Conservation (phyloP, 306 rosid species). For the Cucurbita pepo region DNA sequence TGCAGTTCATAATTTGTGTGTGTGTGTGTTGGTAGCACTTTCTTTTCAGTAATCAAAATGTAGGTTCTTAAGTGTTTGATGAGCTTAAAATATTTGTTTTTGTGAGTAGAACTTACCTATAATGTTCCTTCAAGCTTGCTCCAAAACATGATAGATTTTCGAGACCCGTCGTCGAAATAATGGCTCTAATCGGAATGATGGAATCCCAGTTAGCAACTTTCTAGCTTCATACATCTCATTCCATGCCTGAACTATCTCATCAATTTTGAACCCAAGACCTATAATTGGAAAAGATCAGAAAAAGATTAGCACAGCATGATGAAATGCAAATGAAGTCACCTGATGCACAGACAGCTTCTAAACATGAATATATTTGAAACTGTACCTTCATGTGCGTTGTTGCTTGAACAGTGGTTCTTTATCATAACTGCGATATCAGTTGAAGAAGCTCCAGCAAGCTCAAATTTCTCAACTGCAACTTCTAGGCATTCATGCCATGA, state of each 20-base stretch:
- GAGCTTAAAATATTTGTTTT: background rate
- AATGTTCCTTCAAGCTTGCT: conserved; percentile 25
- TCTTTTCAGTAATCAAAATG: background rate
- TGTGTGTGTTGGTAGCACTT: no score
- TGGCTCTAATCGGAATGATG: conserved; percentile 71
- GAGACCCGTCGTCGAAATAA: conserved; percentile 66
- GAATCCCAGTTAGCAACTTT: conserved; percentile 51
- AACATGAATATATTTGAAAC: background rate
- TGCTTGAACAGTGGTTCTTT: conserved; percentile 73
- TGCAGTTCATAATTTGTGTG: background rate
- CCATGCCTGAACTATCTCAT: conserved; percentile 81
- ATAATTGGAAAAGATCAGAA: conserved; percentile 5
- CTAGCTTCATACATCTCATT: conserved; percentile 81
- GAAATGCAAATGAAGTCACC: background rate
- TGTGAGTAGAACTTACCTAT: background rate
- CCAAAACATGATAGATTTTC: conserved; percentile 49
- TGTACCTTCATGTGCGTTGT: conserved; percentile 42
- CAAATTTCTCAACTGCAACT: conserved; percentile 67
- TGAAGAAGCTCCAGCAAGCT: conserved; percentile 72
- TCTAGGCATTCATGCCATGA: conserved; percentile 64
- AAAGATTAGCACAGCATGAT: background rate
- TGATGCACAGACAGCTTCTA: no score
- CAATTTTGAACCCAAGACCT: conserved; percentile 70
- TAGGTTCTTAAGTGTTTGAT: background rate
- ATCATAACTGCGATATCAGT: conserved; percentile 67